A percentile compares a stretch with the other conserved stretches of the same genome.
Evolutionary conservation across 2,329 filamentous ascomycete genomes (phyloP).

Genomic region (Metarhizium robertsii): DNA sequence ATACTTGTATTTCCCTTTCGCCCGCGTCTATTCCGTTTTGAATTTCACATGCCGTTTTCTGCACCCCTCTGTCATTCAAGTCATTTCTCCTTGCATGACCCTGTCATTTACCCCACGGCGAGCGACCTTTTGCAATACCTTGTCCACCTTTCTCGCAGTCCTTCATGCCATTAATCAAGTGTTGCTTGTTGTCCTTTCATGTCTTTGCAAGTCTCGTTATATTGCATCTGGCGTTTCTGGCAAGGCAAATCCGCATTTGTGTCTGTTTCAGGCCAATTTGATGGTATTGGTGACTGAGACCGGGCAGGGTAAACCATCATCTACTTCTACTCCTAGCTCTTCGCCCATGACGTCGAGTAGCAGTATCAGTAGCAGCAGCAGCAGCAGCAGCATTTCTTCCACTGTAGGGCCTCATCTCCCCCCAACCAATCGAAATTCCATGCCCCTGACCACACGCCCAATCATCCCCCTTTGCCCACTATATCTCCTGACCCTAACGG

Average conservation of each 20-base stretch:
- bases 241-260: constrained; percentile 9
- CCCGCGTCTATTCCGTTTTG: not conserved
- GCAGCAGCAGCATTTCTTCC: constrained; percentile 19
- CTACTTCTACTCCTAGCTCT: constrained; percentile 11
- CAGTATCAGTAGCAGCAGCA: constrained; percentile 4
- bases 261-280: constrained; percentile 14
- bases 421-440: not conserved
- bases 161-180: constrained; percentile 2
- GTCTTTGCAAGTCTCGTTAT: not conserved
- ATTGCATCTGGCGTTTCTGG: constrained; percentile 9
- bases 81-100: not conserved
- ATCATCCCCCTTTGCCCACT: not conserved
- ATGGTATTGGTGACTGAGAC: constrained; percentile 25
- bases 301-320: constrained; percentile 23
- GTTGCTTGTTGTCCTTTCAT: constrained; percentile 10
- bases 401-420: constrained; percentile 27
- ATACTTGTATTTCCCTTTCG: not conserved
- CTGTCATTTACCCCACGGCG: not conserved
- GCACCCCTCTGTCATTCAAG: not conserved
- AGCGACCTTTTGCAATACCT: not conserved
- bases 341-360: constrained; percentile 15
- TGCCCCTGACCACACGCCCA: not conserved
- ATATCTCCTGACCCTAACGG: not conserved
- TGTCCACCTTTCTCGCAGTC: not conserved
- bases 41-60: not conserved